Evolutionary conservation across 164 flowering plant species (phyloP), one percentile per base, ranked within the genome.

Genomic region (Magnolia changhungtana): DNA sequence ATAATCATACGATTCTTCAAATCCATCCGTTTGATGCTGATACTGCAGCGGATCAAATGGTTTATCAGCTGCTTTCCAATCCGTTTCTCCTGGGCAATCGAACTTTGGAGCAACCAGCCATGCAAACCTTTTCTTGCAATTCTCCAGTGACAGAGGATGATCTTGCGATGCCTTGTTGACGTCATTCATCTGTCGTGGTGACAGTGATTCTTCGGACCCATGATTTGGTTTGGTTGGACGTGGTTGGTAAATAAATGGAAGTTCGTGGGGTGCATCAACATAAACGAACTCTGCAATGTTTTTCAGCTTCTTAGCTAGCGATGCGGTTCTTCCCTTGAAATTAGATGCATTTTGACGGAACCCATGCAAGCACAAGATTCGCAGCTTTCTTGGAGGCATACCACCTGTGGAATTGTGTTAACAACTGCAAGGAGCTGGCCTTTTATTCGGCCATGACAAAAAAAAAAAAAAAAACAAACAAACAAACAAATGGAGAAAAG

Each of bases 321-420:
- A 92, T 79, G 91, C 90, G 5, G 92, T 90, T 85, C 99, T 85
- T 81, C 99, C 99, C 79, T 88, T 91, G 80, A 96, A 94, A 76
- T 89, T 79, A 68, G 95, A 91, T n/a, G 97, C 95, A 84, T 89
- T 96, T 82, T 96, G 97, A 77, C 99, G 86, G 82, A 96, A 96
- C 27, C 99, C 99, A 80, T 96, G 99, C 88, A 96, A 86, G 85
- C 98, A 94, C 58, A 96, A 77, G 77, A 96, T 89, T 80, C 90
- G 85, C 72, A 96, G 87, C 79, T 92, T 92, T 81, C 86, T 85
- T n/a, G 79, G 75, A 73, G 86, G 70, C 67, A 74, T 77, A 49
- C 69, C 21, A 78, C 79, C 88, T 85, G 86, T 61, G 18, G 74
- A 50, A 65, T 50, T 51, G 45, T 21, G 49, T 65, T 59, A 55